Percentiles rank a stretch among this genome's conserved stretches.
Evolutionary conservation across 768 basidiomycete genomes (phyloP).

Genomic region (Kwoniella botswanensis): DNA sequence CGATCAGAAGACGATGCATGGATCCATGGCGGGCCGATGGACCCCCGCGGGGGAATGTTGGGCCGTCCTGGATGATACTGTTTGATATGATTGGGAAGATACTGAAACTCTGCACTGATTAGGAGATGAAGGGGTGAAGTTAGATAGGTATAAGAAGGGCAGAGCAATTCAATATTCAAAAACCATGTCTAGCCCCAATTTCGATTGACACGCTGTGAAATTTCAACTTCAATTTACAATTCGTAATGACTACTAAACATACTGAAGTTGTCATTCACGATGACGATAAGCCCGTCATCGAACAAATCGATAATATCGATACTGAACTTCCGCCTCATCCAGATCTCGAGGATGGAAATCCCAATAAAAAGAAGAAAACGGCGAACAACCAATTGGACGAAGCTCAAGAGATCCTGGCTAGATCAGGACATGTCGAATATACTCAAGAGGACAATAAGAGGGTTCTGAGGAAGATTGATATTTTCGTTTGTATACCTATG

Average conservation of each 20-base stretch:
- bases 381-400: constrained; percentile 30
- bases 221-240: neutral
- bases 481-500: constrained; percentile 34
- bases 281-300: constrained; percentile 14
- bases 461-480: constrained; percentile 42
- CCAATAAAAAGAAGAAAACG: constrained; percentile 4
- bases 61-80: neutral
- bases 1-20: too few relatives aligned
- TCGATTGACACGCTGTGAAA: too few relatives aligned
- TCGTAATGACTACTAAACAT: neutral
- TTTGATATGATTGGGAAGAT: neutral
- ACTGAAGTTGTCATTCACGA: neutral
- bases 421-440: constrained; percentile 27
- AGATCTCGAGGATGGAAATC: neutral
- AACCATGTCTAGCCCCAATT: too few relatives aligned
- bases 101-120: too few relatives aligned
- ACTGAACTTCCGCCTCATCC: neutral
- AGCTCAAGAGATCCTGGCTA: constrained; percentile 19
- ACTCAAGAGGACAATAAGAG: constrained; percentile 35
- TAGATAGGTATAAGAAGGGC: too few relatives aligned
- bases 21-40: neutral
- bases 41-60: constrained; percentile 1
- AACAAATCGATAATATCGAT: constrained; percentile 16
- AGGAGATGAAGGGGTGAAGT: too few relatives aligned
- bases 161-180: too few relatives aligned